Evolutionary conservation across 2,329 filamentous ascomycete genomes (phyloP), one percentile per base, ranked within the genome.

Genomic region (Colletotrichum brevisporum): DNA sequence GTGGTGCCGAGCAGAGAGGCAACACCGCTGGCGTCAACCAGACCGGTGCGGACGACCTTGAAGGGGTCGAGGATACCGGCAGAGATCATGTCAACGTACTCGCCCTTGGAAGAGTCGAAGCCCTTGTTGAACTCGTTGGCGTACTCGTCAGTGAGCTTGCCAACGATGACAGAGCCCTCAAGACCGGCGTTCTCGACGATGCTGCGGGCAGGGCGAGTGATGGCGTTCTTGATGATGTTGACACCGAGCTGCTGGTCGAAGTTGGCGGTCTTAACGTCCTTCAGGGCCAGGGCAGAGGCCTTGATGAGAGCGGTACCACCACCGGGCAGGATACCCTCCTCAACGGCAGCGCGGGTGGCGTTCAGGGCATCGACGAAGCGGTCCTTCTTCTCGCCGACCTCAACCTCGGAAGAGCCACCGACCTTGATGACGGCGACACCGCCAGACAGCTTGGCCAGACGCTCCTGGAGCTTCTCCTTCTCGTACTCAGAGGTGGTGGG

Each of bases 401-500:
- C 96, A 74, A 99, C 95, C 86, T 99, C 96, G 73, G 95, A 98
- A 73, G 95, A 90, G 82, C 96, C 96, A 77, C 96, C 96, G 73
- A 99, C 96, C 90, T 97, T 98, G 89, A 99, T 98, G 84, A 99
- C 96, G 76, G 96, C 96, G 77, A 99, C 96, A 89, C 96, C 96
- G 73, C 96, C 96, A 75, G 96, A 98, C 75, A 99, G 93, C 91
- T 99, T 99, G 76, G 96, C 96, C 71, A 99, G 93, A 86, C 96
- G 96, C 89, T 99, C 96, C 87, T 98, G 96, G 74, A 99, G 94
- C 91, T 99, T 99, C 92, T 99, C 96, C 90, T 98, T 98, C 90
- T 99, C 96, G 86, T 99, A 99, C 80, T 99, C 96, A 56, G 95
- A 98, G 73, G 96, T 99, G 76, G 89, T 91, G 74, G 95, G 92